Base-by-base conservation (phyloP, 257 asterid genomes). In the Forsythia viridissima region DNA sequence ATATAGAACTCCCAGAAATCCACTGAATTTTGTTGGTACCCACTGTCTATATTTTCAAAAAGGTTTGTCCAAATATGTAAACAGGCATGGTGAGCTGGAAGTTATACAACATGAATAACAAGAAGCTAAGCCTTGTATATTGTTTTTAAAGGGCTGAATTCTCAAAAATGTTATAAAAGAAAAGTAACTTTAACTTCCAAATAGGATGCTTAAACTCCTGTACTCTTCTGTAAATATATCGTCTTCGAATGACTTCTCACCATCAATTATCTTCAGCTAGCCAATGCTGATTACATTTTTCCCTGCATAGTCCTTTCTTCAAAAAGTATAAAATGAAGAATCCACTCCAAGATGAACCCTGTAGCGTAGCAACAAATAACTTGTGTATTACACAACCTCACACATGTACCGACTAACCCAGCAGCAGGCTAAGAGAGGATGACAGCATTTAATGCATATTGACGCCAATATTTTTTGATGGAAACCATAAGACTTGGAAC, bases 211-310 rank as follows among this genome's bases (percentile, higher is more conserved):
- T 52, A 71, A 55, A 69, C 44, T 40, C 38, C 48, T 78, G 37
- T 70, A n/a, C 24, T 75, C 77, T 73, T 68, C 11, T 40, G 70
- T 12, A 73, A 52, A 65, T 77, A 13, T 37, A 77, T 74, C 67
- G 11, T 30, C 9, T 61, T 24, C 39, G 1, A 20, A 21, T 24
- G 69, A 11, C n/a, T 61, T 61, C 38, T 43, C 20, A 71, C 42
- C 8, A 61, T 20, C 39, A 51, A 68, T 67, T 30, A 55, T 16
- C 20, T 59, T 46, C 71, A 66, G 70, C 34, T 44, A 73, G n/a
- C 69, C 51, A 68, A 11, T 52, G 76, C 71, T 74, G 76, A 66
- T 72, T 79, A 72, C 24, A 4, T 72, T 59, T 70, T 79, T 20
- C 70, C 37, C 30, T 36, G 63, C 41, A 48, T 21, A 66, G 34